phyloP scores from a whole-genome alignment of 805 yeast genomes.

The Cyberlindnera mississippiensis region DNA sequence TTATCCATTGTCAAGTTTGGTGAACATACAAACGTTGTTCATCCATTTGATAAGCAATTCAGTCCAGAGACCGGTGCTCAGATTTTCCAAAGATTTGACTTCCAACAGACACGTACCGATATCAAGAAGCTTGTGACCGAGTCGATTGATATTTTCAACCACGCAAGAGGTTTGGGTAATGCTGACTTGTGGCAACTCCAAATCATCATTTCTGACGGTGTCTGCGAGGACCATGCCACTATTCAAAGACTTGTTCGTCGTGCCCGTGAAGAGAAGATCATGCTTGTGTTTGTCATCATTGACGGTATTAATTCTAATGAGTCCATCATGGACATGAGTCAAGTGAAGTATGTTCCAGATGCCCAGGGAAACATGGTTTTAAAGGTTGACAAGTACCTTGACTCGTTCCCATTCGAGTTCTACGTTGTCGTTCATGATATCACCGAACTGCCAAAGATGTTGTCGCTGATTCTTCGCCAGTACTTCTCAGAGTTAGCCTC shows the following conservation, averaged over 20 bases:
- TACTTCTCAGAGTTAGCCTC: constrained; percentile 75
- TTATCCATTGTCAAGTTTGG: constrained; percentile 90
- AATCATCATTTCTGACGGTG: constrained; percentile 92
- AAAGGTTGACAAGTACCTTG: constrained; percentile 80
- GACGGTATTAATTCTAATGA: constrained; percentile 84
- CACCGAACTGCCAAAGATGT: constrained; percentile 85
- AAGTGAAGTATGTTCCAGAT: constrained; percentile 78
- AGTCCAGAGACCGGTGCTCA: constrained; percentile 78
- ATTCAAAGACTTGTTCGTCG: constrained; percentile 80
- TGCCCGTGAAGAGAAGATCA: constrained; percentile 87
- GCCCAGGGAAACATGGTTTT: constrained; percentile 65
- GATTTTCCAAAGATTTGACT: constrained; percentile 83
- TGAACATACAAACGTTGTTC: constrained; percentile 75
- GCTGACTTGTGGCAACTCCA: constrained; percentile 89
- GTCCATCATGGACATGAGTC: constrained; percentile 91
- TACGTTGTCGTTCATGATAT: constrained; percentile 91
- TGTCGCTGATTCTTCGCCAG: constrained; percentile 85
- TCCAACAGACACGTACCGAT: constrained; percentile 85
- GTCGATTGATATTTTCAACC: constrained; percentile 69
- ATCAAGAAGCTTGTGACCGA: constrained; percentile 67
- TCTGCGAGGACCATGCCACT: constrained; percentile 90
- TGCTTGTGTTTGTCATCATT: constrained; percentile 91
- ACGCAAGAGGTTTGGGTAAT: constrained; percentile 42
- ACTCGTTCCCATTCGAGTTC: constrained; percentile 94
- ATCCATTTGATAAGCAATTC: constrained; percentile 85